These are phyloP conservation scores for Boletellus sp. DNA, from an alignment of 768 basidiomycete species.

Conservation along the genomic window DNA sequence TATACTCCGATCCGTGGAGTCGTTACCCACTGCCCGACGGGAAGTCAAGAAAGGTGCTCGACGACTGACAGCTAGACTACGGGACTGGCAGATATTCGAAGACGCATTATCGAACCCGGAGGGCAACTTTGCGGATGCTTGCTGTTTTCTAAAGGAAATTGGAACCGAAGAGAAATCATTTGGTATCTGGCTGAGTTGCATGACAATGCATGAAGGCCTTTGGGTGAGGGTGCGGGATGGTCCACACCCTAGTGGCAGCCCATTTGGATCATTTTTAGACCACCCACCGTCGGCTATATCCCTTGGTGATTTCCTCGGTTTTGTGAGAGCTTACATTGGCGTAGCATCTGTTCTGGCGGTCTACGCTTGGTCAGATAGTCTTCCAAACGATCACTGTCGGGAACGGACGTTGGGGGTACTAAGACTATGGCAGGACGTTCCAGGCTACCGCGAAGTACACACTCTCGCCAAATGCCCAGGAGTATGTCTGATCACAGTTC, in stretches of 20 bases:
- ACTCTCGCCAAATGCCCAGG: slow-evolving; percentile 6
- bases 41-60: slow-evolving; percentile 44
- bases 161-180: slow-evolving; percentile 62
- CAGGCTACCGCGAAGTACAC: slow-evolving; percentile 70
- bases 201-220: slow-evolving; percentile 58
- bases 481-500: slow-evolving; percentile 5
- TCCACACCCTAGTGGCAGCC: slow-evolving; percentile 19
- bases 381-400: slow-evolving; percentile 60
- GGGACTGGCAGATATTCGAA: slow-evolving; percentile 58
- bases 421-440: slow-evolving; percentile 37
- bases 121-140: slow-evolving; percentile 49
- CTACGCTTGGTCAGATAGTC: slow-evolving; percentile 77
- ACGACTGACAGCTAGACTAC: slow-evolving; percentile 47
- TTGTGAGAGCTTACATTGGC: slow-evolving; percentile 65
- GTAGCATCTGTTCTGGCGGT: slow-evolving; percentile 64
- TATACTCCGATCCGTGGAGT: slow-evolving; percentile 20
- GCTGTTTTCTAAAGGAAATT: slow-evolving; percentile 55
- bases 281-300: slow-evolving; percentile 27
- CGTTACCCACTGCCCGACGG: slow-evolving; percentile 33
- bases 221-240: slow-evolving; percentile 28
- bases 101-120: slow-evolving; percentile 54
- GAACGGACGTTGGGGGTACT: slow-evolving; percentile 62
- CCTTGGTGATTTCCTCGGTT: slow-evolving; percentile 59
- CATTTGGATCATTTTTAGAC: slow-evolving; percentile 41
- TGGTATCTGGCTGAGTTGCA: slow-evolving; percentile 70